Conservation (phyloP, 139 green algal species). For the Astrephomene gubernaculifera region DNA sequence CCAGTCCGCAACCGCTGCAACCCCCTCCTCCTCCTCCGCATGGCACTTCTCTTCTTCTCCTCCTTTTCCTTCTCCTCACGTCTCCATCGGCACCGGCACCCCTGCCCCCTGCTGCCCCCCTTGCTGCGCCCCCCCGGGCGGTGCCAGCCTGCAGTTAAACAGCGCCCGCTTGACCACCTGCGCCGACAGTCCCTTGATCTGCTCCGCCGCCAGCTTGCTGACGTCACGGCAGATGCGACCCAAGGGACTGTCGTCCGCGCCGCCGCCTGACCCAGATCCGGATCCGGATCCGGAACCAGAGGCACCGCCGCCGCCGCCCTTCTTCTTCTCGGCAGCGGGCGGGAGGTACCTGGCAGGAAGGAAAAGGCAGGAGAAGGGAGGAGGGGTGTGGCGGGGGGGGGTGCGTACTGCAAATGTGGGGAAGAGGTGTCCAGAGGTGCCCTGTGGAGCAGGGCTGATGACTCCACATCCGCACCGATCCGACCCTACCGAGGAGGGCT, state of each 20-base stretch:
- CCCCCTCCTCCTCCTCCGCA: too few species aligned
- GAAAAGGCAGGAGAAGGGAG: background rate
- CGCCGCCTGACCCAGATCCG: background rate
- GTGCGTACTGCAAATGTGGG: too few species aligned
- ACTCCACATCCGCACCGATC: too few species aligned
- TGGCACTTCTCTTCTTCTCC: too few species aligned
- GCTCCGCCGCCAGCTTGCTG: constrained; percentile 85
- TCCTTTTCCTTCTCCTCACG: too few species aligned
- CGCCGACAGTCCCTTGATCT: constrained; percentile 87
- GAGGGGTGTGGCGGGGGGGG: background rate
- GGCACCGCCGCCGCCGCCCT: background rate
- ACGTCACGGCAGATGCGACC: constrained; percentile 70
- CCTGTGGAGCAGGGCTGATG: too few species aligned
- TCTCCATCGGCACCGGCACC: constrained; percentile 39
- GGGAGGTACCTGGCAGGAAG: constrained; percentile 1
- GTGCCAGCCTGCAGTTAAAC: constrained; percentile 63
- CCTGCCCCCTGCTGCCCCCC: background rate
- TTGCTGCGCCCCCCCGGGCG: background rate
- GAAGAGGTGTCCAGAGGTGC: too few species aligned
- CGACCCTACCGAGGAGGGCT: too few species aligned
- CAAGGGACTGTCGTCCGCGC: constrained; percentile 34
- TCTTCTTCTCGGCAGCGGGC: constrained; percentile 14
- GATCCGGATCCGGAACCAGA: background rate
- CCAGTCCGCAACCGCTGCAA: too few species aligned
- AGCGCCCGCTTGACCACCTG: constrained; percentile 79